Conservation (phyloP, 352 stramenopile species). For the Phytopythium sindhum region DNA sequence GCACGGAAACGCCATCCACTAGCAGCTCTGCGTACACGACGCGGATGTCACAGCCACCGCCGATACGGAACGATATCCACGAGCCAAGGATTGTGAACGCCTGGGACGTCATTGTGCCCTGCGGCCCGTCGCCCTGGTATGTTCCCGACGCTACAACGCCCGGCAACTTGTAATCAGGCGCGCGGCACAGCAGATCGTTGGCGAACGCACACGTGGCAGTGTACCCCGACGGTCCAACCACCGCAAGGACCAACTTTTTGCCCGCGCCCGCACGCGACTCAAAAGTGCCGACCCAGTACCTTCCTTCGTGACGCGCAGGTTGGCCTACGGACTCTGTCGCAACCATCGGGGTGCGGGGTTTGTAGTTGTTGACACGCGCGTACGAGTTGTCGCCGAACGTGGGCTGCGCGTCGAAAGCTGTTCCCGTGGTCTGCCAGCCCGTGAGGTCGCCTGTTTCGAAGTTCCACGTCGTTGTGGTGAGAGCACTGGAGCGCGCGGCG, state of each 20-base stretch:
- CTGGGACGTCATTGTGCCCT: slow-evolving; percentile 93
- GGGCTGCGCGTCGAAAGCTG: slow-evolving; percentile 92
- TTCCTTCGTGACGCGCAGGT: slow-evolving; percentile 64
- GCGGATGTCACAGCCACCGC: slow-evolving; percentile 92
- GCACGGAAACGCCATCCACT: slow-evolving; percentile 89
- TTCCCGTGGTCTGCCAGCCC: slow-evolving; percentile 92
- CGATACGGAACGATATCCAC: slow-evolving; percentile 92
- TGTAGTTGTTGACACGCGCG: slow-evolving; percentile 74
- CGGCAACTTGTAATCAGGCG: slow-evolving; percentile 76
- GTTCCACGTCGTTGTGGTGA: slow-evolving; percentile 93
- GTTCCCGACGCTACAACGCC: slow-evolving; percentile 52
- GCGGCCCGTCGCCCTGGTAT: slow-evolving; percentile 87
- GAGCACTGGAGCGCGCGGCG: slow-evolving; percentile 55
- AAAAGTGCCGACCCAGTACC: slow-evolving; percentile 95
- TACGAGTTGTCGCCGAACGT: slow-evolving; percentile 95
- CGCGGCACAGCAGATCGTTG: slow-evolving; percentile 59
- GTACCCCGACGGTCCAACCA: slow-evolving; percentile 12
- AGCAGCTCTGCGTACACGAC: slow-evolving; percentile 93
- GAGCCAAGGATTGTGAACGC: slow-evolving; percentile 89
- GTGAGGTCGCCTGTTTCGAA: slow-evolving; percentile 96
- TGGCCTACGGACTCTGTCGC: slow-evolving; percentile 31
- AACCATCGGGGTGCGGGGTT: slow-evolving; percentile 18
- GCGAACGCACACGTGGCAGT: slow-evolving; percentile 64
- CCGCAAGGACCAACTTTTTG: slow-evolving; percentile 34
- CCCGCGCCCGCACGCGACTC: slow-evolving; percentile 85